A percentile compares a stretch with the other conserved stretches of the same genome.
Conservation (phyloP, 306 rosid genomes). For the Quercus parvula region DNA sequence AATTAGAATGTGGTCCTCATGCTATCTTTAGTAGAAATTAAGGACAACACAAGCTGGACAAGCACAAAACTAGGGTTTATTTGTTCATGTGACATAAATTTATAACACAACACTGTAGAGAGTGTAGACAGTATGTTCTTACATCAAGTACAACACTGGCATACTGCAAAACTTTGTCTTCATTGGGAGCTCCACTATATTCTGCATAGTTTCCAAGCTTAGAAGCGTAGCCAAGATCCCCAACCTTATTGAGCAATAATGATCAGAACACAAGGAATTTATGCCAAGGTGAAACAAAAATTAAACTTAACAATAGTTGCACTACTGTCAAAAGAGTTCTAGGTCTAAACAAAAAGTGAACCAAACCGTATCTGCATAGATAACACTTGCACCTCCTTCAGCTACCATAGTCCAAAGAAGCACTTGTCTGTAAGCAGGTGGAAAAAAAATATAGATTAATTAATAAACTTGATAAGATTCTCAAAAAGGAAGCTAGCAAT, state of each 20-base stretch:
- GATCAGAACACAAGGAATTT: background rate
- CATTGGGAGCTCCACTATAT: slow-evolving; percentile 95
- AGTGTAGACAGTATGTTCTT: slow-evolving; percentile 21
- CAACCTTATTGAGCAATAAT: slow-evolving; percentile 50
- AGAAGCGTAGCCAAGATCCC: slow-evolving; percentile 89
- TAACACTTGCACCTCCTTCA: slow-evolving; percentile 98
- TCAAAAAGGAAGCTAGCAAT: background rate
- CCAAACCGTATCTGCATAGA: slow-evolving; percentile 84
- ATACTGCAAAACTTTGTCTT: slow-evolving; percentile 89
- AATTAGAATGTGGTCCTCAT: slow-evolving; percentile 4
- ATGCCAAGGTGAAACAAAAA: slow-evolving; percentile 7
- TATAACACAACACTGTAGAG: background rate
- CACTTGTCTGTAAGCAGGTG: slow-evolving; percentile 69
- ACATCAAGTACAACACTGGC: slow-evolving; percentile 97
- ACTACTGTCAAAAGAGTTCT: background rate
- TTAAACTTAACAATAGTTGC: background rate
- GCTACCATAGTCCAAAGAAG: slow-evolving; percentile 99
- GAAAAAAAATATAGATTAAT: background rate
- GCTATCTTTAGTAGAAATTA: slow-evolving; percentile 1
- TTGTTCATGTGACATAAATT: background rate
- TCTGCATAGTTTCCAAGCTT: slow-evolving; percentile 98
- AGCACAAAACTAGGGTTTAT: background rate
- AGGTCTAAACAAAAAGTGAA: background rate
- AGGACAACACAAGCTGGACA: background rate
- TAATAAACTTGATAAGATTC: background rate